Evolutionary conservation across 176 grass and related monocot species (phyloP).

Genomic region (Otatea glauca): DNA sequence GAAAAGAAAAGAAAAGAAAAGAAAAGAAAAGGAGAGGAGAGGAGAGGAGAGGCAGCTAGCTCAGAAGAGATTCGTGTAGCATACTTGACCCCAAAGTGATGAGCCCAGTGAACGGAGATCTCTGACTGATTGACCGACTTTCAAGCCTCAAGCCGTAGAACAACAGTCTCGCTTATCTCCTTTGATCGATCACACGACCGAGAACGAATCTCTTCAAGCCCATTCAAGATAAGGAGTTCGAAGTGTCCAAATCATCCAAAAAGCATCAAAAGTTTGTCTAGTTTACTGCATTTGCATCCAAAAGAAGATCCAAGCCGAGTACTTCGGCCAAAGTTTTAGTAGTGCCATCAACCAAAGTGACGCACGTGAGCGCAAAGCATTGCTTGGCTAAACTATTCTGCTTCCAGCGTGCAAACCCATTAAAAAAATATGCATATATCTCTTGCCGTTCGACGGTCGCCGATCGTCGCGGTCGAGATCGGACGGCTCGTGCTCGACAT

Average conservation of each 20-base stretch:
- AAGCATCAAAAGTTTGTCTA: neutral
- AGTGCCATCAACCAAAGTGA: neutral
- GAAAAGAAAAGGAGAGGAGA: too few species aligned
- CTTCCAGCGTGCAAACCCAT: neutral
- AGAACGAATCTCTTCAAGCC: conserved; percentile 10
- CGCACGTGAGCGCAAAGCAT: neutral
- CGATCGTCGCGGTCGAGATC: neutral
- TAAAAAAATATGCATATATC: neutral
- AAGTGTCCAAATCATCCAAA: conserved; percentile 36
- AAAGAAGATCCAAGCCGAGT: conserved; percentile 38
- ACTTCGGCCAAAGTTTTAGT: neutral
- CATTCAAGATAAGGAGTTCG: conserved; percentile 17
- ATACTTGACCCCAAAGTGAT: conserved; percentile 2
- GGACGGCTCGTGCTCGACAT: neutral
- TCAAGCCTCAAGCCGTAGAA: neutral
- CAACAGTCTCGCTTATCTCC: neutral
- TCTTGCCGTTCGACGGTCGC: neutral
- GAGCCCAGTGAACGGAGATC: neutral
- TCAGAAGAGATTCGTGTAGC: neutral
- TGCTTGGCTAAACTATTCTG: neutral
- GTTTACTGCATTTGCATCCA: neutral
- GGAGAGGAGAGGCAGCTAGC: neutral
- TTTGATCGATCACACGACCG: neutral
- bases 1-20: neutral
- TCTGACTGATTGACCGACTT: neutral